Evolutionary conservation across 2,329 filamentous ascomycete species (phyloP).

Genomic region (Xylariaceae sp.): DNA sequence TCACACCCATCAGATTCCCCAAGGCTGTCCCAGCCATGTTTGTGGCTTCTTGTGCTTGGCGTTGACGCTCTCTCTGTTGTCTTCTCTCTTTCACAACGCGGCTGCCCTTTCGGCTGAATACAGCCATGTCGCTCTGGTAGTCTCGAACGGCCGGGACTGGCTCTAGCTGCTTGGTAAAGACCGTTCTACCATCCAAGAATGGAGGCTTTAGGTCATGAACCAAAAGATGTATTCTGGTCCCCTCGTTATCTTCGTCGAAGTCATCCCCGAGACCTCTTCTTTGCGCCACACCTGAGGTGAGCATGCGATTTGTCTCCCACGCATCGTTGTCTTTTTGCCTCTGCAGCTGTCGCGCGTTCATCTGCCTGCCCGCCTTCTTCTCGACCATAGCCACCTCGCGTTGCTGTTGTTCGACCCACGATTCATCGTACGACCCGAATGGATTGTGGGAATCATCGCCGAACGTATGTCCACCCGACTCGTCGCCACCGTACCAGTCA

Average conservation of each 20-base stretch:
- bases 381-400: slow-evolving; percentile 69
- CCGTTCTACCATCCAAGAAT: slow-evolving; percentile 88
- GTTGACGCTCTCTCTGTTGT: slow-evolving; percentile 88
- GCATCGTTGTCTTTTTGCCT: slow-evolving; percentile 93
- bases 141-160: slow-evolving; percentile 91
- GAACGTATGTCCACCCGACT: slow-evolving; percentile 74
- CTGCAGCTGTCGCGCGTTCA: slow-evolving; percentile 72
- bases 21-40: slow-evolving; percentile 87
- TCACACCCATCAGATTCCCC: slow-evolving; percentile 93
- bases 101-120: slow-evolving; percentile 94
- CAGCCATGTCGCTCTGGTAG: slow-evolving; percentile 96
- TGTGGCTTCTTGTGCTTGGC: slow-evolving; percentile 91
- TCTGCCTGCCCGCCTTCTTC: slow-evolving; percentile 68
- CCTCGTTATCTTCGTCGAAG: slow-evolving; percentile 88
- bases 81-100: slow-evolving; percentile 86
- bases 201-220: slow-evolving; percentile 93
- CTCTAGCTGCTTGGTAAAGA: slow-evolving; percentile 96
- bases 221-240: slow-evolving; percentile 80
- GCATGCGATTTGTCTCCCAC: slow-evolving; percentile 98
- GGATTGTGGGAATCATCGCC: slow-evolving; percentile 93
- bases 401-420: slow-evolving; percentile 67
- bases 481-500: slow-evolving; percentile 90
- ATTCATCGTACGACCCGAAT: slow-evolving; percentile 71
- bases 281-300: slow-evolving; percentile 93
- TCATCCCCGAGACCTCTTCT: slow-evolving; percentile 74